Percentiles rank a stretch among this genome's conserved stretches.
Conservation (phyloP, 1,284 basidiomycete species). For the Kwoniella shivajii region DNA sequence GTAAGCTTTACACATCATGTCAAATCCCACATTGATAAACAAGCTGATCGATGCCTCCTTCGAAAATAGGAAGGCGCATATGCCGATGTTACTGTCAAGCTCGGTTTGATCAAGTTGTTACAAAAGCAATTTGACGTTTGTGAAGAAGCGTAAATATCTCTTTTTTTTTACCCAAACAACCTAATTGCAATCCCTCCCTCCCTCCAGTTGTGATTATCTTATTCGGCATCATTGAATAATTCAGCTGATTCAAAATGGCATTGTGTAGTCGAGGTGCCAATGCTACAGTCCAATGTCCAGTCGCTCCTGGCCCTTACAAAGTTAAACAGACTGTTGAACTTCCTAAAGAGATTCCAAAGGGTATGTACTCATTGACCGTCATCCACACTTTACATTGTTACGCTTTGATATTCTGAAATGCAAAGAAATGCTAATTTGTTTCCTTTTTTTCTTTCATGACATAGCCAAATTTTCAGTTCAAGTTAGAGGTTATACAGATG, state of each 20-base stretch:
- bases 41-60: neutral
- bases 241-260: neutral
- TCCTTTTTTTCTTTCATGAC: neutral
- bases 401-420: neutral
- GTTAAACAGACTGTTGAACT: constrained; percentile 78
- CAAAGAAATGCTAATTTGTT: neutral
- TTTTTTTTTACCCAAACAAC: constrained; percentile 1
- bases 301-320: constrained; percentile 67
- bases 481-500: constrained; percentile 71
- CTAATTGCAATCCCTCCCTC: too few relatives aligned
- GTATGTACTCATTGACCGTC: constrained; percentile 55
- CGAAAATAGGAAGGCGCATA: constrained; percentile 78
- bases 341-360: constrained; percentile 84
- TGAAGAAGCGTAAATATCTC: constrained; percentile 80
- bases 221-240: neutral
- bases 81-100: constrained; percentile 82
- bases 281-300: constrained; percentile 53
- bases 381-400: neutral
- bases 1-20: constrained; percentile 55
- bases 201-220: too few relatives aligned
- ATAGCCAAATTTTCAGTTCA: constrained; percentile 84
- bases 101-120: constrained; percentile 82
- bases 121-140: constrained; percentile 82
- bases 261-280: constrained; percentile 40
- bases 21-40: too few relatives aligned